Conservation (phyloP, 371 early-diverging fungal species). For the Circinella minor region DNA sequence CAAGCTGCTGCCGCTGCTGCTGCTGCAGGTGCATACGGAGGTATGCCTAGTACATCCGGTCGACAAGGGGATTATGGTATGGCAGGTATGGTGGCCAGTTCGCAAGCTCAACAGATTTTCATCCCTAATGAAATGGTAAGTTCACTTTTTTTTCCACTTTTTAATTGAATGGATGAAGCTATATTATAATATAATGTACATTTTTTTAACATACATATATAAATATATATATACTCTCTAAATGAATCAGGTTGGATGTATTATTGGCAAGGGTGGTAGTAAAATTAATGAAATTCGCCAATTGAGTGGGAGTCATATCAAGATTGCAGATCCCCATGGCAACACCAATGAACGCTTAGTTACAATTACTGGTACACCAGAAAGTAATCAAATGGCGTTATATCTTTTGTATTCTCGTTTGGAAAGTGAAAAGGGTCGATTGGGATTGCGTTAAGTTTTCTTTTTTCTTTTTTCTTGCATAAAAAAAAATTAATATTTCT, state of each 20-base stretch:
- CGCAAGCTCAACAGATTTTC: constrained; percentile 78
- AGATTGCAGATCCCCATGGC: constrained; percentile 69
- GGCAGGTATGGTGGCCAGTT: constrained; percentile 29
- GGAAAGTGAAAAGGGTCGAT: constrained; percentile 74
- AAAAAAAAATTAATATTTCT: constrained; percentile 2
- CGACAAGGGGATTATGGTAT: constrained; percentile 32
- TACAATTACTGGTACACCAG: constrained; percentile 82
- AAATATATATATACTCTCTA: too few species aligned
- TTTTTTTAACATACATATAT: too few species aligned
- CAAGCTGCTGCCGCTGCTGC: constrained; percentile 21
- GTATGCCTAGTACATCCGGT: constrained; percentile 24
- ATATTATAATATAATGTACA: background rate
- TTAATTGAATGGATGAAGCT: background rate
- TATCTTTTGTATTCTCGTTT: constrained; percentile 79
- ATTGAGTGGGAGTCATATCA: constrained; percentile 78
- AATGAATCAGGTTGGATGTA: constrained; percentile 65
- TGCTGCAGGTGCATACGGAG: constrained; percentile 26
- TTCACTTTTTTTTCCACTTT: background rate
- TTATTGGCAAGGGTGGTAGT: constrained; percentile 88
- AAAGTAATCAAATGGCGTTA: constrained; percentile 82
- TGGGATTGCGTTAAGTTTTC: constrained; percentile 33
- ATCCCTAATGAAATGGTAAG: constrained; percentile 83
- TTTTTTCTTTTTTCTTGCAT: background rate
- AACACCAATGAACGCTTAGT: constrained; percentile 75
- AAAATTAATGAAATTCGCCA: constrained; percentile 87